Base-by-base conservation (phyloP, 2,329 filamentous ascomycete genomes). In the Metarhizium guizhouense region DNA sequence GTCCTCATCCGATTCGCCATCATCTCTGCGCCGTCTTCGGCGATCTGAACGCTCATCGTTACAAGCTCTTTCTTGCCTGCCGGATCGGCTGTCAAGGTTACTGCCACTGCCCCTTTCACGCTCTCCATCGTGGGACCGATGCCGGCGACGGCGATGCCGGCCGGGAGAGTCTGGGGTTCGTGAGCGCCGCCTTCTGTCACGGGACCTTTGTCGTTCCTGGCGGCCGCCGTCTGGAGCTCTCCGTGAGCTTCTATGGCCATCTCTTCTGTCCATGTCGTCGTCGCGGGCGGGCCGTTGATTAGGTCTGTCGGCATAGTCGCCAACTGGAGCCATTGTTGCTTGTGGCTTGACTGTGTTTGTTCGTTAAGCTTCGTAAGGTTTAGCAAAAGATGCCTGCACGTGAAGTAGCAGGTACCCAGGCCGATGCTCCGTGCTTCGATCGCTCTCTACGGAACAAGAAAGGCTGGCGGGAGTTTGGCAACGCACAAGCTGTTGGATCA, bases 131-230 rank as follows among this genome's bases (percentile, higher is more conserved):
- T n/a, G 42, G 36, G 54, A 52, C 57, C 63, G 56, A 29, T 58
- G 53, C 8, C 53, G 57, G 30, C 55, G 57, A 10, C 56, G 59
- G 48, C 54, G 56, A 50, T 51, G 53, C 49, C 59, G 57, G 47
- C 49, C 51, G 3, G 63, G 61, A 10, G 60, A 58, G 30, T 68
- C 67, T 36, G 68, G 69, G 3, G 66, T 69, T 29, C 65, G 60
- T 5, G 70, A 71, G 8, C 69, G 65, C 54, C 66, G 62, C 52
- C 67, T 63, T 51, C 66, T 62, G 25, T 69, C 65, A 60, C 64
- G 66, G 47, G 64, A 66, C 56, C 62, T 59, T 10, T 59, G 62
- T 47, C 69, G 64, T 49, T 66, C 62, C 57, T 59, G 61, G 53
- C 60, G 61, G 51, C 62, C 58, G 14, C 57, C 60, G 42, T 64